A percentile compares a stretch with the other conserved stretches of the same genome.
Evolutionary conservation across 176 grass and related monocot genomes (phyloP).

Genomic region (Ampelocalamus luodianensis): DNA sequence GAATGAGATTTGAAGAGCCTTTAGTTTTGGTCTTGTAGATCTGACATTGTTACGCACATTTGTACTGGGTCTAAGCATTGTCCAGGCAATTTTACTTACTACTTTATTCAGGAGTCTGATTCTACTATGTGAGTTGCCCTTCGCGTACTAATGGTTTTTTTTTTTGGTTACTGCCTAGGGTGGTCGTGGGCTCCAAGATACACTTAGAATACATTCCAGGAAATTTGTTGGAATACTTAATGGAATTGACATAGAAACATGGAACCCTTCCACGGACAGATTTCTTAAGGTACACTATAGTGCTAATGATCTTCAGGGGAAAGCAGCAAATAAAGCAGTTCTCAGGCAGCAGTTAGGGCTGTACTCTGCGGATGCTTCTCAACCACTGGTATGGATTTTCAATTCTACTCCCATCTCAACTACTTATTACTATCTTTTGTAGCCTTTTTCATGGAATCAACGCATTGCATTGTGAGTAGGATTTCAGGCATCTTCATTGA

Average conservation of each 20-base stretch:
- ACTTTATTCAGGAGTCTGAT: background rate
- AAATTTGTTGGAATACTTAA: slow-evolving; percentile 98
- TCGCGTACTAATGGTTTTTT: background rate
- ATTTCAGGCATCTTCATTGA: no score
- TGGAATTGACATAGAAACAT: slow-evolving; percentile 90
- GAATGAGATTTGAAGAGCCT: background rate
- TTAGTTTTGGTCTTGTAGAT: slow-evolving; percentile 35
- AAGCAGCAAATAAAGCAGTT: slow-evolving; percentile 76
- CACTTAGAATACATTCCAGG: slow-evolving; percentile 77
- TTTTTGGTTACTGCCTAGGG: slow-evolving; percentile 54
- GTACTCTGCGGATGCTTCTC: slow-evolving; percentile 60
- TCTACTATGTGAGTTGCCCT: background rate
- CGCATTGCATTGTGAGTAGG: no score
- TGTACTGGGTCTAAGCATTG: slow-evolving; percentile 37
- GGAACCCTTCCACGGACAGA: slow-evolving; percentile 86
- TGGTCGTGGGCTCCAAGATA: slow-evolving; percentile 81
- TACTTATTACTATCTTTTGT: background rate
- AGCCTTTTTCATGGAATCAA: background rate
- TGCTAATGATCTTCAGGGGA: slow-evolving; percentile 76
- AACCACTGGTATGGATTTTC: slow-evolving; percentile 64
- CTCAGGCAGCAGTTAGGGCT: slow-evolving; percentile 68
- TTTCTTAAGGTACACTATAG: slow-evolving; percentile 69
- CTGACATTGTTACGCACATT: slow-evolving; percentile 42
- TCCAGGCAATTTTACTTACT: slow-evolving; percentile 31
- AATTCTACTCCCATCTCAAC: background rate